A percentile compares a stretch with the other conserved stretches of the same genome.
Conservation (phyloP, 192 early-diverging fungal genomes). For the Coemansia sp. region DNA sequence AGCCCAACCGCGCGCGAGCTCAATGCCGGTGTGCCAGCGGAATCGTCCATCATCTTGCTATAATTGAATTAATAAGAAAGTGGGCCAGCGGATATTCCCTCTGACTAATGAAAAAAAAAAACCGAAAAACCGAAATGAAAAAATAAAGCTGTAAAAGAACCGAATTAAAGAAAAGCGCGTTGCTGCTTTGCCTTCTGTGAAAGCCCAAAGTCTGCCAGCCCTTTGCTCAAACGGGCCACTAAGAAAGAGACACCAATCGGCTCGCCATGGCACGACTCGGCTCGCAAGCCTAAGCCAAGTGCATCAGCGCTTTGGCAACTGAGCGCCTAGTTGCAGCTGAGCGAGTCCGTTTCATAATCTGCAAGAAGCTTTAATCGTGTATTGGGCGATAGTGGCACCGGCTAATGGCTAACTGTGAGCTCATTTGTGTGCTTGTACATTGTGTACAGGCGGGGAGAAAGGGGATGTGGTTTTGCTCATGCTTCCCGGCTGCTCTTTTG, state of each 20-base stretch:
- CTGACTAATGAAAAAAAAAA: not conserved
- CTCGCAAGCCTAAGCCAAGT: not conserved
- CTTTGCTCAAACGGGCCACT: not conserved
- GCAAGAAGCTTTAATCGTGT: too few relatives aligned
- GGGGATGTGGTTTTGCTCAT: too few relatives aligned
- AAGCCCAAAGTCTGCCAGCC: not conserved
- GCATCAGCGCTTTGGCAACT: not conserved
- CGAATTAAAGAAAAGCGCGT: not conserved
- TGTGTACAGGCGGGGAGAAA: too few relatives aligned
- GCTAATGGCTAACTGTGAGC: too few relatives aligned
- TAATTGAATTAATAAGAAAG: not conserved
- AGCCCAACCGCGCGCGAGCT: constrained; percentile 43
- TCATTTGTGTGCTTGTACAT: too few relatives aligned
- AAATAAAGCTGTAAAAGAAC: not conserved
- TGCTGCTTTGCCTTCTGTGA: not conserved
- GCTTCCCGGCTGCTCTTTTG: too few relatives aligned
- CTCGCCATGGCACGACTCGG: not conserved
- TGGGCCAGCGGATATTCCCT: not conserved
- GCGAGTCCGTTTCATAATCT: too few relatives aligned
- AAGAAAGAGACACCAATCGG: not conserved
- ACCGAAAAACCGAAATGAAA: not conserved
- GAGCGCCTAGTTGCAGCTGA: not conserved
- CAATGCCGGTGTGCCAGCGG: constrained; percentile 38
- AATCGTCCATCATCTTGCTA: constrained; percentile 52
- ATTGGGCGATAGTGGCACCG: too few relatives aligned